A percentile compares a stretch with the other conserved stretches of the same genome.
Evolutionary conservation across 83 land plant genomes (phyloP).

Genomic region (Larix sibirica): DNA sequence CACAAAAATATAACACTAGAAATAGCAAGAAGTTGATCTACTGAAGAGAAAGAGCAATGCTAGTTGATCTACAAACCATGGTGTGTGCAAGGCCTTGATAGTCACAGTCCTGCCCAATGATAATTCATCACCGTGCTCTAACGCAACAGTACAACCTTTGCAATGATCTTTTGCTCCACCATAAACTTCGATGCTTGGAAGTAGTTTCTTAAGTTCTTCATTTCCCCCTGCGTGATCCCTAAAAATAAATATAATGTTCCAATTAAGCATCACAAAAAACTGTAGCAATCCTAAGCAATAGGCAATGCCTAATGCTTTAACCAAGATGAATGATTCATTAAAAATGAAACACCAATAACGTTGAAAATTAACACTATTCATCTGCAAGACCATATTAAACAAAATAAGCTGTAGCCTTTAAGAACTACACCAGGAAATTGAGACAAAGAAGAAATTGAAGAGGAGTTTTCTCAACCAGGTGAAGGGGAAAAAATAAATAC

Average conservation of each 20-base stretch:
- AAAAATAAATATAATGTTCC: neutral
- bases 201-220: conserved; percentile 74
- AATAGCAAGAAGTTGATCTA: neutral
- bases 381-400: neutral
- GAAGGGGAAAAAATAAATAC: neutral
- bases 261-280: neutral
- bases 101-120: conserved; percentile 52
- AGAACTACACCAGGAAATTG: neutral
- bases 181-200: conserved; percentile 76
- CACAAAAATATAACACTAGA: too few relatives aligned
- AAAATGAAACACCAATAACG: neutral
- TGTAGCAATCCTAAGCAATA: neutral
- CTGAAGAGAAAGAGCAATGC: neutral
- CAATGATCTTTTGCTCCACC: conserved; percentile 90
- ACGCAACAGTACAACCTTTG: conserved; percentile 66
- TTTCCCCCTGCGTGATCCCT: conserved; percentile 99
- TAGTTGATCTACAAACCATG: conserved; percentile 62
- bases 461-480: neutral
- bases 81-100: conserved; percentile 78
- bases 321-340: neutral
- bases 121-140: conserved; percentile 78
- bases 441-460: neutral
- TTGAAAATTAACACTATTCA: neutral
- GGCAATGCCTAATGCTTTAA: neutral
- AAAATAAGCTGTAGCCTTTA: neutral